A percentile compares a stretch with the other conserved stretches of the same genome.
phyloP scores from a whole-genome alignment of 768 basidiomycete species.

The Cystofilobasidium macerans region DNA sequence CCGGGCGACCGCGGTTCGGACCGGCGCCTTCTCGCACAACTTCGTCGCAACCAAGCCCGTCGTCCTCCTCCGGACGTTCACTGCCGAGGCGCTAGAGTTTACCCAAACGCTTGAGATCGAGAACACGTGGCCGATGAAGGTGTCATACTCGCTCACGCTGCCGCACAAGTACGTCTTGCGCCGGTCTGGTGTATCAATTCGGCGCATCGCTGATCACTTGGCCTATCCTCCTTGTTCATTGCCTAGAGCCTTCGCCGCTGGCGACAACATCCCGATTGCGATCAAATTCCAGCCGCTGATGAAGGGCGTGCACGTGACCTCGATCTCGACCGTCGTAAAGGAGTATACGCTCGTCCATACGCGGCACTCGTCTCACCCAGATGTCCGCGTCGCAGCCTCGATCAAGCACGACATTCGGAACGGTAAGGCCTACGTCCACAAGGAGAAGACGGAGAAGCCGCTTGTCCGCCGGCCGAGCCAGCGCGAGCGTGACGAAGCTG shows the following conservation, averaged over 20 bases:
- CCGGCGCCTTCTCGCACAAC: constrained; percentile 56
- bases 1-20: constrained; percentile 67
- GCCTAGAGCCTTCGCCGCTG: constrained; percentile 66
- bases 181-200: not conserved
- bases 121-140: constrained; percentile 93
- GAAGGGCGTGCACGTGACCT: constrained; percentile 68
- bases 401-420: constrained; percentile 57
- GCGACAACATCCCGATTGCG: constrained; percentile 66
- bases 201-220: not conserved
- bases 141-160: constrained; percentile 24
- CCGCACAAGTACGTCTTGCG: constrained; percentile 56
- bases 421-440: constrained; percentile 45
- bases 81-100: constrained; percentile 77
- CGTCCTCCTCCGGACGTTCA: constrained; percentile 59
- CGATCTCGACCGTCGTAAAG: constrained; percentile 56
- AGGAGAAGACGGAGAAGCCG: constrained; percentile 9
- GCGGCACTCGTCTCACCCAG: constrained; percentile 52
- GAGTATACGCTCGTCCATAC: constrained; percentile 58
- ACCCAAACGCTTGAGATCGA: constrained; percentile 86
- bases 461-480: constrained; percentile 13
- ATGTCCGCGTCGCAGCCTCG: constrained; percentile 51
- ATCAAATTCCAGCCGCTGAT: constrained; percentile 76
- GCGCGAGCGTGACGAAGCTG: constrained; percentile 4
- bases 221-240: not conserved
- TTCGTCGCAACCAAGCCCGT: constrained; percentile 55